Conservation (phyloP, 1,139 yeast species). For the Protomyces inundatus region DNA sequence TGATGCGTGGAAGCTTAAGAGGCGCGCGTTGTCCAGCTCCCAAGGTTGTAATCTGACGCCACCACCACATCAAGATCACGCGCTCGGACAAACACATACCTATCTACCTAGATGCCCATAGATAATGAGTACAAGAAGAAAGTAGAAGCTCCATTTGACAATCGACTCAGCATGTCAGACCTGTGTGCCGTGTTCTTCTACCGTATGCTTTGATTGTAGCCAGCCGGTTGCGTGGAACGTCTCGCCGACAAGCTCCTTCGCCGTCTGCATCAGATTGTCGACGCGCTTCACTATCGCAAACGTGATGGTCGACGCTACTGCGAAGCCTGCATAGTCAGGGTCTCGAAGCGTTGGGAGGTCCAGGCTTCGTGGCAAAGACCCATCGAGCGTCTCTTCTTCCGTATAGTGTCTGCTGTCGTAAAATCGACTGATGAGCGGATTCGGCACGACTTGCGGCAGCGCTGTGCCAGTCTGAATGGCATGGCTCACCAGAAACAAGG, state of each 20-base stretch:
- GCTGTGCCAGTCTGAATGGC: conserved; percentile 35
- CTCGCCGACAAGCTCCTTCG: conserved; percentile 38
- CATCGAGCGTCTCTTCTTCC: conserved; percentile 16
- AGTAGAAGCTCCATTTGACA: too few relatives aligned
- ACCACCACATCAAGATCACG: too few relatives aligned
- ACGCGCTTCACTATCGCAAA: conserved; percentile 35
- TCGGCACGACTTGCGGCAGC: conserved; percentile 36
- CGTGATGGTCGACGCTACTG: conserved; percentile 34
- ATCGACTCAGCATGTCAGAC: too few relatives aligned
- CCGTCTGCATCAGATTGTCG: conserved; percentile 35
- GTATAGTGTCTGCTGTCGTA: conserved; percentile 29
- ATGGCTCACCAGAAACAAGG: conserved; percentile 35
- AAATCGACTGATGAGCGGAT: conserved; percentile 33
- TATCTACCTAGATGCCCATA: too few relatives aligned
- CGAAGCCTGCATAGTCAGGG: conserved; percentile 34
- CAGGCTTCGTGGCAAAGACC: conserved; percentile 20
- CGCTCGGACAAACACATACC: too few relatives aligned
- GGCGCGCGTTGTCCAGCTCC: too few relatives aligned
- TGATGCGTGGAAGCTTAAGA: too few relatives aligned
- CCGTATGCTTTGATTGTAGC: neutral
- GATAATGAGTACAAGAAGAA: too few relatives aligned
- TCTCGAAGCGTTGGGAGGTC: conserved; percentile 25
- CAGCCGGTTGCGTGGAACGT: conserved; percentile 30
- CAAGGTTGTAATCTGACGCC: too few relatives aligned
- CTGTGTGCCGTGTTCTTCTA: too few relatives aligned